Conservation (phyloP, 805 yeast species). For the Tetrapisispora phaffii region DNA sequence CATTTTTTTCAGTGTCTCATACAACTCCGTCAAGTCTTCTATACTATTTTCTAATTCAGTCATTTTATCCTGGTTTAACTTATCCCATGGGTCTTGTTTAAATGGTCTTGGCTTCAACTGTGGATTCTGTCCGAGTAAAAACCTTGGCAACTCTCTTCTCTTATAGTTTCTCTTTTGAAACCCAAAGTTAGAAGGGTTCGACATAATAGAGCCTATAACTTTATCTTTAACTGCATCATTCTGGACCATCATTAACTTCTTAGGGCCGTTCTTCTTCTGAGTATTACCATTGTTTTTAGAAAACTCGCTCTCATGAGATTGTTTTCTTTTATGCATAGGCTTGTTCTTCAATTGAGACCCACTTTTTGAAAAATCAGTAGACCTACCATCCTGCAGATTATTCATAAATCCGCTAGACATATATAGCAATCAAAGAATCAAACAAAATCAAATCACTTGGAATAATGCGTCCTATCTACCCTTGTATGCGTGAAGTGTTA, state of each 20-base stretch:
- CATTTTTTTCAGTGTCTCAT: constrained; percentile 64
- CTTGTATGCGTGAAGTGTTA: too few relatives aligned
- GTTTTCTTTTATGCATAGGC: neutral
- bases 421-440: too few relatives aligned
- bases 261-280: neutral
- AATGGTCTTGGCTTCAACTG: constrained; percentile 24
- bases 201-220: constrained; percentile 19
- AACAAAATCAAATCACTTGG: too few relatives aligned
- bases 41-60: constrained; percentile 39
- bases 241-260: constrained; percentile 4
- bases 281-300: neutral
- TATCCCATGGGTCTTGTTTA: constrained; percentile 56
- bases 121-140: constrained; percentile 31
- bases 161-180: constrained; percentile 12
- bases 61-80: constrained; percentile 58
- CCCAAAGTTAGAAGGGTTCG: constrained; percentile 18
- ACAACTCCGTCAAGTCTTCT: constrained; percentile 58
- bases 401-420: neutral
- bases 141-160: constrained; percentile 29
- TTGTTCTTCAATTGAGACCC: neutral
- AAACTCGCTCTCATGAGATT: neutral
- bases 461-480: neutral
- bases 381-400: neutral
- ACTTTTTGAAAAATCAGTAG: neutral
- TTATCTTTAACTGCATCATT: neutral